Evolutionary conservation across 2,329 filamentous ascomycete genomes (phyloP).

Genomic region (Talaromyces sp.): DNA sequence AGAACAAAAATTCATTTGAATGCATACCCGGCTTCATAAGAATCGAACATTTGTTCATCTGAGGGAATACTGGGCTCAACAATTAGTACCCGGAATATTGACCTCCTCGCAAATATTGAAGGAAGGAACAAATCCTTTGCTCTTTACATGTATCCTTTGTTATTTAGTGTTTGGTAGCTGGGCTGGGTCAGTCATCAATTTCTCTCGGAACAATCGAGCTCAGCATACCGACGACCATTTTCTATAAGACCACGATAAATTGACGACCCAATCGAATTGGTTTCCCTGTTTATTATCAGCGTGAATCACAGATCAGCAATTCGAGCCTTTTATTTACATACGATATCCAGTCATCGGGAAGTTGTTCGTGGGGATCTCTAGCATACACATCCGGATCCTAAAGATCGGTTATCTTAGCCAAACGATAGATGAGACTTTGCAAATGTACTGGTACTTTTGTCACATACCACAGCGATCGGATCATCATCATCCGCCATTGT

Average conservation of each 20-base stretch:
- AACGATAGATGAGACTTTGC: background rate
- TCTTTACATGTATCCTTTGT: constrained; percentile 15
- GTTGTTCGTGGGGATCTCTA: background rate
- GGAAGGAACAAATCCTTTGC: no score
- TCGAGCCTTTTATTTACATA: constrained; percentile 2
- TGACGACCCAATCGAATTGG: constrained; percentile 17
- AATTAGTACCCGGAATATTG: background rate
- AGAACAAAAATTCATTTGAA: background rate
- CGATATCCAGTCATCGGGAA: constrained; percentile 21
- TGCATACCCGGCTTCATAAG: constrained; percentile 21
- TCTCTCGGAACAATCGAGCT: background rate
- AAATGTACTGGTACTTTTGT: background rate
- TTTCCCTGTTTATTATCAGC: constrained; percentile 8
- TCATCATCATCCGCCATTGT: constrained; percentile 1
- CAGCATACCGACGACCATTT: constrained; percentile 17
- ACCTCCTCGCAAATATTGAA: no score
- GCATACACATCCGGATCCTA: constrained; percentile 15
- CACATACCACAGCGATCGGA: background rate
- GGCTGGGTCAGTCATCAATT: background rate
- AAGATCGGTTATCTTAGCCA: background rate
- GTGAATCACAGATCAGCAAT: background rate
- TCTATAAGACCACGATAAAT: constrained; percentile 19
- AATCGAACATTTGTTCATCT: constrained; percentile 20
- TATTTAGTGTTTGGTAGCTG: constrained; percentile 21
- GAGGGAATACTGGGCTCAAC: constrained; percentile 13